Conservation (phyloP, 345 rosid species). For the Heritiera fomes region DNA sequence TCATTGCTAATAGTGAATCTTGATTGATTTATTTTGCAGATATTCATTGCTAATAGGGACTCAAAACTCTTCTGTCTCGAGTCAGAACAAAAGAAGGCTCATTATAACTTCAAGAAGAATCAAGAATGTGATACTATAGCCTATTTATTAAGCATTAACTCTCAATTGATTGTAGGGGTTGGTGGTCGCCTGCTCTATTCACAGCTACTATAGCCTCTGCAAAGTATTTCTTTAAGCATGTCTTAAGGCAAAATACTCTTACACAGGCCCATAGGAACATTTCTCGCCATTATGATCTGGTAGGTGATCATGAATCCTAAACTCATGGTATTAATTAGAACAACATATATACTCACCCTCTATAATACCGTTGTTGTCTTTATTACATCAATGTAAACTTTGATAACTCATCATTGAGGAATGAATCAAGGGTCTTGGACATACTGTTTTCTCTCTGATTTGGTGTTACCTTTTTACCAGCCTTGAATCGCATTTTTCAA, state of each 20-base stretch:
- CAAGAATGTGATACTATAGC: neutral
- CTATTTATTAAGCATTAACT: neutral
- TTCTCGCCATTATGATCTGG: constrained; percentile 95
- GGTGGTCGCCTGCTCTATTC: constrained; percentile 89
- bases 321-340: too few species aligned
- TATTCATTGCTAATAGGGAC: neutral
- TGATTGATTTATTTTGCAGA: neutral
- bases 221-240: constrained; percentile 72
- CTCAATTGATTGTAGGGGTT: constrained; percentile 48
- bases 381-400: too few species aligned
- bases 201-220: constrained; percentile 81
- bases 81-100: constrained; percentile 56
- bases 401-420: too few species aligned
- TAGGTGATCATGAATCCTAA: constrained; percentile 20
- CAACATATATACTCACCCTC: too few species aligned
- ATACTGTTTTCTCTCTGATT: too few species aligned
- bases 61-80: constrained; percentile 29
- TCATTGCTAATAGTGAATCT: neutral
- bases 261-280: constrained; percentile 92
- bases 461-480: too few species aligned
- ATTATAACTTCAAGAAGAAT: neutral
- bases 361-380: too few species aligned
- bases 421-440: too few species aligned
- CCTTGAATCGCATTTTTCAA: too few species aligned
- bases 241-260: constrained; percentile 69